Evolutionary conservation across 2,329 filamentous ascomycete species (phyloP), one percentile per base, ranked within the genome.

Genomic region (Pseudogymnoascus sp.): DNA sequence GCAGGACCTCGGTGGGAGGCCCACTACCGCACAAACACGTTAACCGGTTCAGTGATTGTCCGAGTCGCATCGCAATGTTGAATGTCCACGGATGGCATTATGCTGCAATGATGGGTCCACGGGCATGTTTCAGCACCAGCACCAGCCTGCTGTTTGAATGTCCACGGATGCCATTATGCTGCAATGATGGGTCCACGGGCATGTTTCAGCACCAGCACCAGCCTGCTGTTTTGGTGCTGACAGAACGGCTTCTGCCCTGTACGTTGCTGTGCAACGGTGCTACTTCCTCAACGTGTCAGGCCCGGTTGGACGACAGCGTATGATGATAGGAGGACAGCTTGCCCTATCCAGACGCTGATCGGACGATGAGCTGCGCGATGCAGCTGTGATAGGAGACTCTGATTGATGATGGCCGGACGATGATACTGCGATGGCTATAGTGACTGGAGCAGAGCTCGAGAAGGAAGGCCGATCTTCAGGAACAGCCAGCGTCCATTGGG

Each of bases 61-160:
- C 16, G 49, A 35, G 49, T 55, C 49, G 49, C 49, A 55, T 55
- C 49, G 49, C 49, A 55, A 55, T 55, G 49, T 55, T 33, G 49
- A 26, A 19, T 19, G 19, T 19, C 14, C 45, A 31, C n/a, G 26
- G n/a, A 14, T 19, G 26, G 26, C 8, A 52, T 52, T 31, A 26
- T 52, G 45, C n/a, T 52, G 7, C n/a, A 19, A 7, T 33, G 29
- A 55, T 55, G 45, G 45, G 49, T 19, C 29, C 29, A 55, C 16
- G 49, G 49, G 10, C 16, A 10, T 55, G 49, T 55, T 55, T 55
- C 49, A 55, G 49, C 49, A 11, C n/a, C 29, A 11, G 49, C 29
- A 55, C 33, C 29, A 16, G 49, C 29, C 49, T 33, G 29, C n/a
- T 55, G 49, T 2, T 55, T 55, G 49, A 26, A 19, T 19, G 19